These are phyloP conservation scores for Exophiala lecanii-corni DNA, from an alignment of 2,329 filamentous ascomycete genomes.

Conservation along the genomic window DNA sequence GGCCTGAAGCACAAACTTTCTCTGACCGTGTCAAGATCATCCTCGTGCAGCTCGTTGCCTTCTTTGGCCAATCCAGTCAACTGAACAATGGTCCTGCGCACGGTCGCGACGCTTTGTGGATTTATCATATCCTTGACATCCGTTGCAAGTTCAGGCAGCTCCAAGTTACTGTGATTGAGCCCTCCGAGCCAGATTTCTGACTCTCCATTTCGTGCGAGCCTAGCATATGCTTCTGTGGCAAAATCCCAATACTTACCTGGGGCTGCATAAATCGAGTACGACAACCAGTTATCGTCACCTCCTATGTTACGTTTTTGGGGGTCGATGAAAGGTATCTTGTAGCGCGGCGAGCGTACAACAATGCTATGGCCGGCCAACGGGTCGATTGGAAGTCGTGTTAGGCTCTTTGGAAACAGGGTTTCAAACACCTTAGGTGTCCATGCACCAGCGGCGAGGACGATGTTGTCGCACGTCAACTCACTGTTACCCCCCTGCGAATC, in stretches of 20 bases:
- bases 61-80: conserved; percentile 31
- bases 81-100: conserved; percentile 32
- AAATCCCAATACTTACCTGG: conserved; percentile 49
- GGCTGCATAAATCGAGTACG: conserved; percentile 66
- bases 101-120: conserved; percentile 34
- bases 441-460: conserved; percentile 65
- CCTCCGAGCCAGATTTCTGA: conserved; percentile 67
- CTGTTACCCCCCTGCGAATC: conserved; percentile 33
- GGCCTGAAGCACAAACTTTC: conserved; percentile 70
- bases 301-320: conserved; percentile 20
- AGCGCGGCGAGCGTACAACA: conserved; percentile 57
- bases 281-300: conserved; percentile 42
- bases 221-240: conserved; percentile 67
- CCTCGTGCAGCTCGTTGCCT: conserved; percentile 31
- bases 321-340: conserved; percentile 26
- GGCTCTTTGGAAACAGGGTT: conserved; percentile 57
- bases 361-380: conserved; percentile 69
- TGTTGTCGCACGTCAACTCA: conserved; percentile 55
- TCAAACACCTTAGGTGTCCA: conserved; percentile 67
- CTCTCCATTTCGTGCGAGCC: conserved; percentile 48
- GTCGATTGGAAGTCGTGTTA: conserved; percentile 51
- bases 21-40: conserved; percentile 59
- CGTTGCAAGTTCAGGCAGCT: conserved; percentile 54
- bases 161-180: conserved; percentile 58
- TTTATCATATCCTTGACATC: conserved; percentile 39